Conservation (phyloP, 75 land plant species). For the Picea glauca region DNA sequence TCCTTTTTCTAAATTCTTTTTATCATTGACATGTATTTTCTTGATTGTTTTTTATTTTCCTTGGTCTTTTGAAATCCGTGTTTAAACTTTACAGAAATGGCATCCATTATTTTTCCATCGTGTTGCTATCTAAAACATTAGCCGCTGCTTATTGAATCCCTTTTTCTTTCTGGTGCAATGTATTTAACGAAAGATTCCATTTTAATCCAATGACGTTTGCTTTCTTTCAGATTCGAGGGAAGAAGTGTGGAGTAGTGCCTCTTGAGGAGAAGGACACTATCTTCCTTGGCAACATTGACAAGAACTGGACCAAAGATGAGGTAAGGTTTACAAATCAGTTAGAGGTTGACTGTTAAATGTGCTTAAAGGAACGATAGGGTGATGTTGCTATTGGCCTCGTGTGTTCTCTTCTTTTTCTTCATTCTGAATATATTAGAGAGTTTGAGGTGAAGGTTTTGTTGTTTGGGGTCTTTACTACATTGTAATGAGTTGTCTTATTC, state of each 20-base stretch:
- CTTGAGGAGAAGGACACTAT: constrained; percentile 55
- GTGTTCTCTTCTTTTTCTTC: not conserved
- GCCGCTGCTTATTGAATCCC: too few species aligned
- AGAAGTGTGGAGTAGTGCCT: constrained; percentile 43
- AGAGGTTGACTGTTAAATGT: not conserved
- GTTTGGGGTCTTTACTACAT: not conserved
- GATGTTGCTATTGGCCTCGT: not conserved
- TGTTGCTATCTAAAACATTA: too few species aligned
- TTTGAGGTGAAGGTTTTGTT: not conserved
- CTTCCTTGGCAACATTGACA: constrained; percentile 50
- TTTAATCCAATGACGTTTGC: not conserved
- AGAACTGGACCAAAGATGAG: constrained; percentile 42
- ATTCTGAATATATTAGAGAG: not conserved
- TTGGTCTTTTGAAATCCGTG: too few species aligned
- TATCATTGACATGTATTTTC: too few species aligned
- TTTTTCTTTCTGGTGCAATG: too few species aligned
- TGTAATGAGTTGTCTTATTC: not conserved
- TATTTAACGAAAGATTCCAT: too few species aligned
- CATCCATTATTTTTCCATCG: too few species aligned
- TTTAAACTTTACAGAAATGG: too few species aligned
- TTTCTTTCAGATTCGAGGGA: constrained; percentile 33
- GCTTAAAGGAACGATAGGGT: not conserved
- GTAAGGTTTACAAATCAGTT: constrained; percentile 19
- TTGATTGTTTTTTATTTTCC: too few species aligned
- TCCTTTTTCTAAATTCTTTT: too few species aligned